Evolutionary conservation across 2,329 filamentous ascomycete species (phyloP).

Genomic region (Ophiostoma quercus): DNA sequence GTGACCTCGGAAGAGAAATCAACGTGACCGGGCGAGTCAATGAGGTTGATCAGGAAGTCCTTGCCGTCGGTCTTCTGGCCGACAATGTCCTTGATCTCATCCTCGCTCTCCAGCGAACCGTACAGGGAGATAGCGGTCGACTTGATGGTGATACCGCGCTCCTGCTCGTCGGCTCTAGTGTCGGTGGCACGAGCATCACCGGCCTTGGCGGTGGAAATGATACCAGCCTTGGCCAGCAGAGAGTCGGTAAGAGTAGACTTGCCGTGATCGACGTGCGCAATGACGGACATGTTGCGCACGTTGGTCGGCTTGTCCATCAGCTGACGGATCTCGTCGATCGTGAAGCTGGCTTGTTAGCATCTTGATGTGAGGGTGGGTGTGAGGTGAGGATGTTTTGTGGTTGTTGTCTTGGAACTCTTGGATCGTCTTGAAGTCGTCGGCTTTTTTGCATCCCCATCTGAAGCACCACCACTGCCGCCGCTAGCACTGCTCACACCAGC

Average conservation of each 20-base stretch:
- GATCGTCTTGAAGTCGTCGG: neutral
- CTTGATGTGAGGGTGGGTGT: too few species aligned
- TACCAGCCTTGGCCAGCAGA: slow-evolving; percentile 97
- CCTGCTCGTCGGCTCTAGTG: slow-evolving; percentile 95
- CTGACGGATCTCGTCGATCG: slow-evolving; percentile 82
- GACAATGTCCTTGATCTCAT: slow-evolving; percentile 92
- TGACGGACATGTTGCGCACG: slow-evolving; percentile 63
- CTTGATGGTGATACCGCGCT: slow-evolving; percentile 99
- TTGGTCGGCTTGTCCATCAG: slow-evolving; percentile 74
- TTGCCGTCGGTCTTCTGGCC: slow-evolving; percentile 81
- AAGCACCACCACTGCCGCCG: neutral
- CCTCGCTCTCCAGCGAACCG: slow-evolving; percentile 70
- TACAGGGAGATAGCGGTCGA: slow-evolving; percentile 99
- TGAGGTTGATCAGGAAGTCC: slow-evolving; percentile 99
- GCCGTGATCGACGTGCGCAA: slow-evolving; percentile 99
- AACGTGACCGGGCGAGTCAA: slow-evolving; percentile 99
- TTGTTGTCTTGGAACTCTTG: neutral
- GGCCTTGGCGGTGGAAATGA: slow-evolving; percentile 96
- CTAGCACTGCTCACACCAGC: neutral
- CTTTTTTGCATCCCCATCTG: neutral
- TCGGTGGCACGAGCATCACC: slow-evolving; percentile 95
- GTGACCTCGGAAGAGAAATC: slow-evolving; percentile 99
- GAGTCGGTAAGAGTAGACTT: slow-evolving; percentile 99
- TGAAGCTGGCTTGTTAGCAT: slow-evolving; percentile 66
- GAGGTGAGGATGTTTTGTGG: neutral